These are phyloP conservation scores for Yamadazyma pseudoaaseri DNA, from an alignment of 1,139 yeast genomes.

Conservation along the genomic window DNA sequence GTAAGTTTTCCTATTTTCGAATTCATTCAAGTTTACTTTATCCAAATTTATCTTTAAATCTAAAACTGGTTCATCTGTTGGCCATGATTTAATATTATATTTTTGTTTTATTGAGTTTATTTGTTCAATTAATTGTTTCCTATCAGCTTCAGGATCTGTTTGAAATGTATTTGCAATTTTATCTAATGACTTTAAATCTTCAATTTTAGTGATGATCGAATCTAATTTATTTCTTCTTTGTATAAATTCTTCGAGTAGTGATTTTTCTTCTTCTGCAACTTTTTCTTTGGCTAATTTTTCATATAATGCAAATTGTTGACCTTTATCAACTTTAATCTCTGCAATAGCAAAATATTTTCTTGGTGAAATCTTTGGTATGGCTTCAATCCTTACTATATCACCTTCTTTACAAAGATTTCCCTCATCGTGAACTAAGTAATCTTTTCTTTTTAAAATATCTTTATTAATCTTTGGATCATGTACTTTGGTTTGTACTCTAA, in stretches of 20 bases:
- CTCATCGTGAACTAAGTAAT: conserved; percentile 91
- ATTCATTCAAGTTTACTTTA: conserved; percentile 19
- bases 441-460: conserved; percentile 76
- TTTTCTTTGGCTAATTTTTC: conserved; percentile 68
- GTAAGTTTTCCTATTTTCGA: conserved; percentile 29
- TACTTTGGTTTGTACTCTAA: conserved; percentile 72
- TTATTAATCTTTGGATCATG: conserved; percentile 73
- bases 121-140: conserved; percentile 35
- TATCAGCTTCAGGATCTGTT: conserved; percentile 34
- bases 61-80: conserved; percentile 43
- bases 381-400: conserved; percentile 89
- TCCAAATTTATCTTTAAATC: conserved; percentile 28
- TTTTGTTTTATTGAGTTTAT: conserved; percentile 47
- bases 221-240: conserved; percentile 43
- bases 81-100: conserved; percentile 63
- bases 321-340: conserved; percentile 83
- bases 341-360: conserved; percentile 91
- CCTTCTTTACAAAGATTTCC: conserved; percentile 91
- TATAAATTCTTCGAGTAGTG: conserved; percentile 49
- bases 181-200: conserved; percentile 50
- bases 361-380: conserved; percentile 82
- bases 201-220: conserved; percentile 36
- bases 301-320: conserved; percentile 86
- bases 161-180: conserved; percentile 35
- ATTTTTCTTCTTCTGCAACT: conserved; percentile 61